Evolutionary conservation across 2,329 filamentous ascomycete genomes (phyloP).

Genomic region (Aaosphaeria pasadenensis): DNA sequence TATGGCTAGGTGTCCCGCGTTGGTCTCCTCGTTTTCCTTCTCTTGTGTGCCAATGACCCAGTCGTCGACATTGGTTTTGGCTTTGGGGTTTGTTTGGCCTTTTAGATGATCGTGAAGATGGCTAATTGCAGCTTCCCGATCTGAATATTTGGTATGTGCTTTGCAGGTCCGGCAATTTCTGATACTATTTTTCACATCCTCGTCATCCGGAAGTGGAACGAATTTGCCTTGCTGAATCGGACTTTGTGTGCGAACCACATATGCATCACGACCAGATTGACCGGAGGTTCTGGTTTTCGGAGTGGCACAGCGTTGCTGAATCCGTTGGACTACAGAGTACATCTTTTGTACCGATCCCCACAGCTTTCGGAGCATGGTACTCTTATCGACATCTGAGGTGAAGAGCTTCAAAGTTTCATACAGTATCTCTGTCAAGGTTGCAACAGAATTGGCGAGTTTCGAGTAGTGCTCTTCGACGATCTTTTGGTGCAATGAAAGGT

Average conservation of each 20-base stretch:
- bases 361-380: slow-evolving; percentile 18
- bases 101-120: slow-evolving; percentile 20
- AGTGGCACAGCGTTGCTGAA: not conserved
- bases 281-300: not conserved
- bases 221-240: slow-evolving; percentile 1
- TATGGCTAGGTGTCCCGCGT: slow-evolving; percentile 11
- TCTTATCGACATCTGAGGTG: slow-evolving; percentile 16
- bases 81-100: not conserved
- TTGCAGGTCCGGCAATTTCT: slow-evolving; percentile 17
- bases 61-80: slow-evolving; percentile 8
- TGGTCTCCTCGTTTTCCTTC: slow-evolving; percentile 15
- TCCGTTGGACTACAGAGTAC: slow-evolving; percentile 1
- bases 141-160: slow-evolving; percentile 4
- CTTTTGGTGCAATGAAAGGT: slow-evolving; percentile 12
- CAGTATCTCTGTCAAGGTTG: slow-evolving; percentile 11
- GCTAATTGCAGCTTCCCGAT: slow-evolving; percentile 13
- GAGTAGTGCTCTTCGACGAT: slow-evolving; percentile 11
- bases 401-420: slow-evolving; percentile 18
- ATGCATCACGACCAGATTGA: slow-evolving; percentile 10
- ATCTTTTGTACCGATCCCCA: slow-evolving; percentile 25
- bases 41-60: slow-evolving; percentile 21
- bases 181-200: slow-evolving; percentile 10
- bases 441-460: slow-evolving; percentile 7
- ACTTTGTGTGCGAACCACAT: slow-evolving; percentile 10
- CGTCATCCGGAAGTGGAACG: slow-evolving; percentile 8